Evolutionary conservation across 1,284 basidiomycete species (phyloP).

Genomic region (Neonothopanus nambi): DNA sequence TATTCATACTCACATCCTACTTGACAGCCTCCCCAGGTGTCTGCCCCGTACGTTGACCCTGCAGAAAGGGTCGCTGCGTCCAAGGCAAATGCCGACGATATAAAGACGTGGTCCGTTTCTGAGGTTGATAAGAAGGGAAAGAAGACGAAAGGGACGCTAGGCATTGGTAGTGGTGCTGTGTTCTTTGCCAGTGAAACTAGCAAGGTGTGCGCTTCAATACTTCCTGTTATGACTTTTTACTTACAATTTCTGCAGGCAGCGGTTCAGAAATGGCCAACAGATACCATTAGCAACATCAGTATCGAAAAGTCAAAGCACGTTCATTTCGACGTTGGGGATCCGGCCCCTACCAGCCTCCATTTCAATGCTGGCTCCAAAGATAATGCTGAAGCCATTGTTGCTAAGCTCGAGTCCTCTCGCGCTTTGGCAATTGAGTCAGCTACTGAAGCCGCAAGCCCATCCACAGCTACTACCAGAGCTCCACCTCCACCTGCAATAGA

Average conservation of each 20-base stretch:
- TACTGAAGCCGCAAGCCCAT: conserved; percentile 24
- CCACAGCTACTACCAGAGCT: conserved; percentile 3
- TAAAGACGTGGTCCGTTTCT: conserved; percentile 89
- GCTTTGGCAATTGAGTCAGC: conserved; percentile 39
- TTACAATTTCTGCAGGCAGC: conserved; percentile 61
- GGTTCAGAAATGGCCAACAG: conserved; percentile 89
- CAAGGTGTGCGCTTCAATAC: conserved; percentile 65
- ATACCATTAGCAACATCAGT: conserved; percentile 62
- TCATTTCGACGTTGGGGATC: conserved; percentile 71
- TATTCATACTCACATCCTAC: conserved; percentile 8
- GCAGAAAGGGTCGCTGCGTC: conserved; percentile 71
- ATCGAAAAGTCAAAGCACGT: conserved; percentile 87
- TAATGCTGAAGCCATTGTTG: conserved; percentile 75
- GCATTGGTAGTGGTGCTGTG: conserved; percentile 88
- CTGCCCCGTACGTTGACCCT: conserved; percentile 72
- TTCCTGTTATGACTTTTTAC: neutral
- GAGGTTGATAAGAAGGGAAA: conserved; percentile 94
- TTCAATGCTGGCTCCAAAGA: conserved; percentile 86
- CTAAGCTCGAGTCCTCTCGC: conserved; percentile 79
- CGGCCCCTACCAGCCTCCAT: conserved; percentile 63
- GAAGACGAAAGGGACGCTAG: conserved; percentile 97
- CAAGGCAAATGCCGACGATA: conserved; percentile 68
- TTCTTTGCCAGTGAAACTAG: conserved; percentile 96
- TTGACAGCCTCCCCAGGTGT: conserved; percentile 53
- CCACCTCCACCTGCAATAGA: conserved; percentile 16